phyloP scores from a whole-genome alignment of 1,284 basidiomycete genomes.

The Malassezia vespertilionis region DNA sequence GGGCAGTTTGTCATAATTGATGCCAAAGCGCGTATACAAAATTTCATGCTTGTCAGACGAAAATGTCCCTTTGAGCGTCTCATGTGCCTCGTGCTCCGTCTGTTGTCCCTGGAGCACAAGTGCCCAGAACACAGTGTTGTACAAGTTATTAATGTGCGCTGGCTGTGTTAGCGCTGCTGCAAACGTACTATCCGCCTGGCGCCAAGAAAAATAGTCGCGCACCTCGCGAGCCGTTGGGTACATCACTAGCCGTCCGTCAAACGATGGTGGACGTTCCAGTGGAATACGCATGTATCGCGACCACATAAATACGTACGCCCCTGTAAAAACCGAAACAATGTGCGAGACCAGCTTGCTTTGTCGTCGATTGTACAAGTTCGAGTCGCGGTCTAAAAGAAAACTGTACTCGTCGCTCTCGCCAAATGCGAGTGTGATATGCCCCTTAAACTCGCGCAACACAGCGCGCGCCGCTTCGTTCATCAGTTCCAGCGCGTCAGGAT shows the following conservation, averaged over 20 bases:
- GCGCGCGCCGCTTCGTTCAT: constrained; percentile 83
- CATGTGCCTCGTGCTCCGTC: constrained; percentile 70
- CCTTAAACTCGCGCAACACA: constrained; percentile 56
- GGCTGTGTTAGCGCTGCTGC: constrained; percentile 49
- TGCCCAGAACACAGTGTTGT: constrained; percentile 94
- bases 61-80: constrained; percentile 62
- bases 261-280: constrained; percentile 70
- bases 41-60: constrained; percentile 85
- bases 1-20: constrained; percentile 76
- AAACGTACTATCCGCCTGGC: constrained; percentile 81
- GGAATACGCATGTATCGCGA: constrained; percentile 59
- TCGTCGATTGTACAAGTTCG: neutral
- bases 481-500: constrained; percentile 67
- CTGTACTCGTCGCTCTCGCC: constrained; percentile 97
- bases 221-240: constrained; percentile 67
- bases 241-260: constrained; percentile 71
- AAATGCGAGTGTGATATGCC: constrained; percentile 55
- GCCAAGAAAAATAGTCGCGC: constrained; percentile 86
- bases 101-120: constrained; percentile 68
- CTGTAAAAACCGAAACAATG: constrained; percentile 81
- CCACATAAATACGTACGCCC: constrained; percentile 84
- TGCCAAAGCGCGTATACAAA: constrained; percentile 64
- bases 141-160: constrained; percentile 96
- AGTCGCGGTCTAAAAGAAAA: constrained; percentile 56
- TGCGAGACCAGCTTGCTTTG: constrained; percentile 82